A percentile compares a stretch with the other conserved stretches of the same genome.
Conservation (phyloP, 371 early-diverging fungal genomes). For the Saksenaea oblongispora region DNA sequence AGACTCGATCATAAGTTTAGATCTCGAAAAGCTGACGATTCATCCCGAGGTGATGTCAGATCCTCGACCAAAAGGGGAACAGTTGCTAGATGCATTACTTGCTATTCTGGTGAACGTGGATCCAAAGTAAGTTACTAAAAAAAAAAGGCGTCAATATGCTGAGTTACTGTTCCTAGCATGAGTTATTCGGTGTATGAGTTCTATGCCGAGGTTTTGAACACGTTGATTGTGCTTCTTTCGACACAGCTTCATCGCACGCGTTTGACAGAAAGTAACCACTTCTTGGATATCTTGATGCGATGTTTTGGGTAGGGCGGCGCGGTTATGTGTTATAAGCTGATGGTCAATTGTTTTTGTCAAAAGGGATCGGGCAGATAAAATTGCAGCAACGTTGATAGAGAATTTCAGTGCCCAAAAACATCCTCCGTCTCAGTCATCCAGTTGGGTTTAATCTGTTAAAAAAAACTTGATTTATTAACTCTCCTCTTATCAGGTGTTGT, state of each 20-base stretch:
- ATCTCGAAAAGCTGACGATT: conserved; percentile 44
- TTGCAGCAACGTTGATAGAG: conserved; percentile 57
- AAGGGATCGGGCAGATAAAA: conserved; percentile 60
- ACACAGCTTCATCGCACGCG: conserved; percentile 61
- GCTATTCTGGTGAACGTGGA: conserved; percentile 62
- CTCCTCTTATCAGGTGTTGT: conserved; percentile 46
- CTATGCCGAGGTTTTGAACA: conserved; percentile 69
- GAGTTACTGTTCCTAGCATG: conserved; percentile 32
- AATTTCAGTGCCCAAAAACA: conserved; percentile 66
- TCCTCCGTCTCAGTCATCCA: conserved; percentile 58
- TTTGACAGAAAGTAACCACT: conserved; percentile 55
- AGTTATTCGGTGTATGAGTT: conserved; percentile 67
- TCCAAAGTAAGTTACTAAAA: conserved; percentile 50
- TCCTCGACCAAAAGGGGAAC: conserved; percentile 52
- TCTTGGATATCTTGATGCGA: conserved; percentile 58
- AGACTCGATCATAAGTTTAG: conserved; percentile 19
- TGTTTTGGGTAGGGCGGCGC: conserved; percentile 52
- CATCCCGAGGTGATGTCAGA: conserved; percentile 39
- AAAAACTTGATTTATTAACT: not conserved
- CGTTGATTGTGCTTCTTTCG: conserved; percentile 63
- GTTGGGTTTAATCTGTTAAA: conserved; percentile 25
- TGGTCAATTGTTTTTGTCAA: not conserved
- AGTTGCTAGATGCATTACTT: conserved; percentile 60
- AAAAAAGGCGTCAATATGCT: not conserved
- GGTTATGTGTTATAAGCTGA: too few relatives aligned